Evolutionary conservation across 108 stramenopile genomes (phyloP), one percentile per base, ranked within the genome.

Genomic region (Cyclotella choctawhatcheeana): DNA sequence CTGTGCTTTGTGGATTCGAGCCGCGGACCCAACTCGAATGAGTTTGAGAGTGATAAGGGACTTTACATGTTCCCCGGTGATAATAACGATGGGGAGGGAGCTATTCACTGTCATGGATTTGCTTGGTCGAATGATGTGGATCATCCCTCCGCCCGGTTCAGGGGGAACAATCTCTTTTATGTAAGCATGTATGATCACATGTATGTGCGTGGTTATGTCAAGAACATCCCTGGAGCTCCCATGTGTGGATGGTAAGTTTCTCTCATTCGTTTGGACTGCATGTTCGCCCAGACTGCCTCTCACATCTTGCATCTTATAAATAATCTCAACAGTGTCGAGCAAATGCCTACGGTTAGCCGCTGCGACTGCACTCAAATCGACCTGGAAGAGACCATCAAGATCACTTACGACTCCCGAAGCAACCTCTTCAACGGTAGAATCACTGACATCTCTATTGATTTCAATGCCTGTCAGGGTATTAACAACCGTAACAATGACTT

Each of bases 121-220:
- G 85, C 85, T 16, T 86, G 85, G 85, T 54, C 66, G 1, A 61
- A 78, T 44, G 68, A 74, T 30, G 64, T 30, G 3, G n/a, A 65
- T 22, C 40, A 77, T 60, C 25, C 30, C 21, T 29, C 62, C 1
- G 31, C 51, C 13, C 21, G 70, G 25, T 77, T 72, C 76, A 77
- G 56, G 71, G 76, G 34, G 20, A 85, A 85, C 45, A 82, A 80
- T 40, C 58, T 82, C 47, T 85, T 85, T 44, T 85, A 53, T 43
- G 74, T 85, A 3, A 64, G 61, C 55, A 76, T 82, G 77, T 85
- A 80, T 47, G 84, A 85, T 79, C 84, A 85, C 58, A 65, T 85
- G 78, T 65, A 82, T 44, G 21, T 44, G n/a, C 77, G 84, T 18
- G 84, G 84, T 22, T 85, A 85, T 58, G 84, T 76, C 14, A 52